phyloP scores from a whole-genome alignment of 2,329 filamentous ascomycete species.

The Dactylellina sp. region DNA sequence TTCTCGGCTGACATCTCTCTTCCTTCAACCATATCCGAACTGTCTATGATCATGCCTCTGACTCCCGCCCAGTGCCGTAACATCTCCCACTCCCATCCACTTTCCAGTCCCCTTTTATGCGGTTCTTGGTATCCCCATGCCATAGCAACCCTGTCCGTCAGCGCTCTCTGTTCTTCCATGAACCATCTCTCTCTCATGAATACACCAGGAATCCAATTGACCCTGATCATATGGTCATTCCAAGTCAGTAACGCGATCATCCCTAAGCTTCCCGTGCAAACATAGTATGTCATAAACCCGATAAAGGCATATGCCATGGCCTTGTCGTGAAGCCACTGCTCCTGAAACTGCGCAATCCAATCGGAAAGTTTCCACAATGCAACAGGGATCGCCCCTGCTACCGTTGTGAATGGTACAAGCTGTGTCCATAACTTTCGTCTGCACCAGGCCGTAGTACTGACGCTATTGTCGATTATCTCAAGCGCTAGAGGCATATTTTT shows the following conservation, averaged over 20 bases:
- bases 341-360: constrained; percentile 75
- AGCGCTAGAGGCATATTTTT: constrained; percentile 83
- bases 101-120: constrained; percentile 86
- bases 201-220: constrained; percentile 87
- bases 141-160: constrained; percentile 84
- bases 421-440: constrained; percentile 76
- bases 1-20: constrained; percentile 71
- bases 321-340: constrained; percentile 78
- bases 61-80: constrained; percentile 84
- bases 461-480: constrained; percentile 77
- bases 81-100: constrained; percentile 87
- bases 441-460: constrained; percentile 74
- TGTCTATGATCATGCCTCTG: constrained; percentile 90
- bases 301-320: constrained; percentile 83
- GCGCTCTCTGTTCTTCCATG: constrained; percentile 87
- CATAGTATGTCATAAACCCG: constrained; percentile 84
- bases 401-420: constrained; percentile 71
- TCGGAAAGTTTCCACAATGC: constrained; percentile 78
- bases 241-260: constrained; percentile 84
- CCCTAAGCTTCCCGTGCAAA: constrained; percentile 83
- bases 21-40: constrained; percentile 88
- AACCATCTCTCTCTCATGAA: constrained; percentile 85
- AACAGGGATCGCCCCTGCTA: constrained; percentile 70
- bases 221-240: constrained; percentile 94
- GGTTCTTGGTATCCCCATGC: constrained; percentile 91